A percentile compares a stretch with the other conserved stretches of the same genome.
These are phyloP conservation scores for Emericellopsis cladophorae DNA, from an alignment of 2,329 filamentous ascomycete species.

Conservation along the genomic window DNA sequence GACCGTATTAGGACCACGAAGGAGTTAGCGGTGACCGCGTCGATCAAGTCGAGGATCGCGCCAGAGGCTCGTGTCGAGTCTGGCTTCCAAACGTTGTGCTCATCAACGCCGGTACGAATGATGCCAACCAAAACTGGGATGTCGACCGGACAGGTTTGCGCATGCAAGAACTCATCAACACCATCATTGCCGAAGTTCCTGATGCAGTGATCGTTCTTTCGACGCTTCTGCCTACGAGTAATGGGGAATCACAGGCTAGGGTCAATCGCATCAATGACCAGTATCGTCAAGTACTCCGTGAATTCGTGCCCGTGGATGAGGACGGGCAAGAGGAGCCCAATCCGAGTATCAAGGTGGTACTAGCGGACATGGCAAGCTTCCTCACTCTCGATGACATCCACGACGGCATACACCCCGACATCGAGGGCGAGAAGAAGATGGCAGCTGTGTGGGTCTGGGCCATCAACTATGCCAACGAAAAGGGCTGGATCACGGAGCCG, in stretches of 20 bases:
- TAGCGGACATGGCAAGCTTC: neutral
- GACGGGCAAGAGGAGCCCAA: neutral
- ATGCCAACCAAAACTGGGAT: slow-evolving; percentile 20
- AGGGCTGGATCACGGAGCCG: neutral
- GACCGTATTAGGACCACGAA: neutral
- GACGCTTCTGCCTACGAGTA: slow-evolving; percentile 15
- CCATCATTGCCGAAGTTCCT: slow-evolving; percentile 10
- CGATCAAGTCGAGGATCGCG: neutral
- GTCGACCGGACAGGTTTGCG: slow-evolving; percentile 15
- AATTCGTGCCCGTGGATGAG: neutral
- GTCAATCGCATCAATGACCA: neutral
- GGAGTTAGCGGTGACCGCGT: neutral
- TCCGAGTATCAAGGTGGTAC: neutral
- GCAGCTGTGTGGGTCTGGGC: neutral
- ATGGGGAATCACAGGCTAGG: neutral
- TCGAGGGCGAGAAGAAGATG: neutral
- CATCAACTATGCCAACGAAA: neutral
- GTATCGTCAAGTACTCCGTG: neutral
- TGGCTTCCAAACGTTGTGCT: slow-evolving; percentile 23
- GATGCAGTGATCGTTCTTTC: slow-evolving; percentile 21
- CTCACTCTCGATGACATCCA: neutral
- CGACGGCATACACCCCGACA: neutral
- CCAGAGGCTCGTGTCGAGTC: neutral
- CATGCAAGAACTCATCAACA: slow-evolving; percentile 19
- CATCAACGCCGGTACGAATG: slow-evolving; percentile 30